A percentile compares a stretch with the other conserved stretches of the same genome.
phyloP scores from a whole-genome alignment of 2,329 filamentous ascomycete genomes.

The Fonsecaea monophora region DNA sequence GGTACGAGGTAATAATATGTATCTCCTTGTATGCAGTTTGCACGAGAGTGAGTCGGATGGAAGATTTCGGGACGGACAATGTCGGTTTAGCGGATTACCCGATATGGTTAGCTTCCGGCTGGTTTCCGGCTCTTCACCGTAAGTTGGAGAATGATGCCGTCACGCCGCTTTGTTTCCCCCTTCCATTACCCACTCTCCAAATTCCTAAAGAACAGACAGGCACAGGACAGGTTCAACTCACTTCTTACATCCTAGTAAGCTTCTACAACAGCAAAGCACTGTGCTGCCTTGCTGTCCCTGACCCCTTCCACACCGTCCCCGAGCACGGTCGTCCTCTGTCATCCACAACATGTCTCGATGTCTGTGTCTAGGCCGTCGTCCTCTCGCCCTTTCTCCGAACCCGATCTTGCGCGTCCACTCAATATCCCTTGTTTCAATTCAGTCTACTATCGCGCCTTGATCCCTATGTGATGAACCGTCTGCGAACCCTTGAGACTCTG shows the following conservation, averaged over 20 bases:
- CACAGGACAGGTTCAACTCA: not conserved
- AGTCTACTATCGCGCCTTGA: conserved; percentile 7
- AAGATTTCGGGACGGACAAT: not conserved
- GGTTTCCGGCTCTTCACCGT: conserved; percentile 10
- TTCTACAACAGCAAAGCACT: conserved; percentile 13
- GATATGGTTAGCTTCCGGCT: not conserved
- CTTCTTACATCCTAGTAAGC: not conserved
- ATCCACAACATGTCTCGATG: conserved; percentile 18
- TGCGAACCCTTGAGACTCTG: not conserved
- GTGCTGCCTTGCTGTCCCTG: conserved; percentile 4
- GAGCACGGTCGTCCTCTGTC: conserved; percentile 6
- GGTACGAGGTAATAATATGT: not conserved
- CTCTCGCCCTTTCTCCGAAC: conserved; percentile 5
- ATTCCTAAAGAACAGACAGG: not conserved
- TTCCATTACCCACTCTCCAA: conserved; percentile 1
- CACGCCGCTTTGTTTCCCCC: not conserved
- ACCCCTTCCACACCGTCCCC: not conserved
- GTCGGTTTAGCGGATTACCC: not conserved
- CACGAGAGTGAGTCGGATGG: not conserved
- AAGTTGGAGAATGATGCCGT: conserved; percentile 8
- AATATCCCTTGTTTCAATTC: conserved; percentile 4
- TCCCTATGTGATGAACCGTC: not conserved
- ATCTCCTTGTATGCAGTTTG: not conserved
- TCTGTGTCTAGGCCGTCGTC: conserved; percentile 12
- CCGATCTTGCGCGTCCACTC: conserved; percentile 5